Percentiles rank a stretch among this genome's conserved stretches.
Evolutionary conservation across 805 yeast genomes (phyloP).

Genomic region (Candida nitratophila): DNA sequence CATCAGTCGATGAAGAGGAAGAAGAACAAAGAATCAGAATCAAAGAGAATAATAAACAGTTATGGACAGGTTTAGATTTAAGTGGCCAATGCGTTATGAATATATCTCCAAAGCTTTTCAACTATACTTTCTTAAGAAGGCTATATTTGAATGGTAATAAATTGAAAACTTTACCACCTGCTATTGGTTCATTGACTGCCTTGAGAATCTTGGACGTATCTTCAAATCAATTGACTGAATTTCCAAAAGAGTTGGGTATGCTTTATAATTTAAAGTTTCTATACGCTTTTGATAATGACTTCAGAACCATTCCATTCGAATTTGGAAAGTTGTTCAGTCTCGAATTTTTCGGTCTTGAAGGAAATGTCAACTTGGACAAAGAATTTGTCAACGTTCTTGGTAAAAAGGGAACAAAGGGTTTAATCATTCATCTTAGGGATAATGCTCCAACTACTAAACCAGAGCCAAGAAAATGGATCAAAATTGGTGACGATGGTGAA

Average conservation of each 20-base stretch:
- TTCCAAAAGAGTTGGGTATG: constrained; percentile 84
- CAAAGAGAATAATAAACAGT: constrained; percentile 60
- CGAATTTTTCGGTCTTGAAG: constrained; percentile 87
- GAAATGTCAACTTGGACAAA: constrained; percentile 68
- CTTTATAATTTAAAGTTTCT: constrained; percentile 74
- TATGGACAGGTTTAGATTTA: constrained; percentile 91
- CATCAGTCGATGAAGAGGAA: constrained; percentile 48
- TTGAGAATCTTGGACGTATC: constrained; percentile 83
- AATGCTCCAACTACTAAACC: constrained; percentile 59
- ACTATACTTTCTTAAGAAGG: constrained; percentile 78
- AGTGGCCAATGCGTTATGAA: constrained; percentile 80
- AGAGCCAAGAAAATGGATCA: constrained; percentile 76
- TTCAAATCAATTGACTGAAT: constrained; percentile 56
- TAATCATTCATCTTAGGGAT: constrained; percentile 78
- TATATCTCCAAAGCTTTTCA: constrained; percentile 67
- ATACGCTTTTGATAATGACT: constrained; percentile 81
- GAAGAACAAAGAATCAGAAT: constrained; percentile 59
- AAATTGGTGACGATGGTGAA: constrained; percentile 73
- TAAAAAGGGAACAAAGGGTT: constrained; percentile 77
- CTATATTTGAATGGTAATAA: constrained; percentile 84
- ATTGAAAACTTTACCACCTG: constrained; percentile 57
- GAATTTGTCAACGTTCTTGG: constrained; percentile 61
- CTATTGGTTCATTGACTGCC: constrained; percentile 60
- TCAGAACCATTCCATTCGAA: constrained; percentile 69
- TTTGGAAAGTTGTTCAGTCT: constrained; percentile 81